Evolutionary conservation across 192 early-diverging fungal genomes (phyloP).

Genomic region (Gigaspora rosea): DNA sequence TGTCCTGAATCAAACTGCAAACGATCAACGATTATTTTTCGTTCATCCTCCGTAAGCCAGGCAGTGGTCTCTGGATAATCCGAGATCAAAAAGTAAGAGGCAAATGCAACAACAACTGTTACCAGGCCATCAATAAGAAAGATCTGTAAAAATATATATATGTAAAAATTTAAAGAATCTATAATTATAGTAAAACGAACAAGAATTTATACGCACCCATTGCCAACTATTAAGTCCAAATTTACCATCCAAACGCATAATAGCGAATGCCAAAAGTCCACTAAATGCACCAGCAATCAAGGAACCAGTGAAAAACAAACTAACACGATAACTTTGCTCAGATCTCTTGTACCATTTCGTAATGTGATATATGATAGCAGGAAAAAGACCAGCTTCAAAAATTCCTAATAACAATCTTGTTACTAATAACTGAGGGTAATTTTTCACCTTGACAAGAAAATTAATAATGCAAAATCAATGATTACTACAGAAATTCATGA

Average conservation of each 20-base stretch:
- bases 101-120: slow-evolving; percentile 41
- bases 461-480: background rate
- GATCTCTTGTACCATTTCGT: slow-evolving; percentile 36
- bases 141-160: slow-evolving; percentile 36
- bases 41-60: slow-evolving; percentile 49
- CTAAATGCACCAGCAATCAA: slow-evolving; percentile 62
- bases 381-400: slow-evolving; percentile 61
- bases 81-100: slow-evolving; percentile 48
- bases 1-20: slow-evolving; percentile 51
- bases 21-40: slow-evolving; percentile 43
- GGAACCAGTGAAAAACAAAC: slow-evolving; percentile 53
- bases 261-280: slow-evolving; percentile 67
- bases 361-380: slow-evolving; percentile 57
- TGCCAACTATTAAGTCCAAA: slow-evolving; percentile 54
- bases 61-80: slow-evolving; percentile 50
- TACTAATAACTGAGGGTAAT: slow-evolving; percentile 46
- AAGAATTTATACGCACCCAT: slow-evolving; percentile 34
- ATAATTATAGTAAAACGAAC: no score
- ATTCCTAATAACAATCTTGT: slow-evolving; percentile 63
- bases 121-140: slow-evolving; percentile 68
- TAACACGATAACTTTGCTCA: slow-evolving; percentile 51
- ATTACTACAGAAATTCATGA: background rate
- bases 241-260: slow-evolving; percentile 44
- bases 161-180: no score
- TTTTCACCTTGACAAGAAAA: slow-evolving; percentile 14